Conservation (phyloP, 2,329 filamentous ascomycete species). For the Lasiodiplodia citricola region DNA sequence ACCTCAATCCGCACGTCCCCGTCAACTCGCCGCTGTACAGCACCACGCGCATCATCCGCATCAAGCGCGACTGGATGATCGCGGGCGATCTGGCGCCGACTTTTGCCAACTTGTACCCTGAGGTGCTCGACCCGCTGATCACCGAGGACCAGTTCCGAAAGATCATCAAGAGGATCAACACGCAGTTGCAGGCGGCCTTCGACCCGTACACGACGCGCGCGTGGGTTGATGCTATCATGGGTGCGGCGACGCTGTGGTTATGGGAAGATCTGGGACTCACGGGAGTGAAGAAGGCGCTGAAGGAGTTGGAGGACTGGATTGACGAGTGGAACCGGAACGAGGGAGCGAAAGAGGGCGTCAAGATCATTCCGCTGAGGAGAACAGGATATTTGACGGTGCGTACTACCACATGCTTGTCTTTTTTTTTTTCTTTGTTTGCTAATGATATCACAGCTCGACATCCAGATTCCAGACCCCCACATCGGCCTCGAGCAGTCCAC, state of each 20-base stretch:
- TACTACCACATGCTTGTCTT: conserved; percentile 24
- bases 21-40: conserved; percentile 74
- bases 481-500: conserved; percentile 51
- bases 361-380: conserved; percentile 76
- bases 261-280: conserved; percentile 90
- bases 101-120: conserved; percentile 93
- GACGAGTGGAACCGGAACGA: conserved; percentile 81
- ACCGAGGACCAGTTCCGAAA: conserved; percentile 84
- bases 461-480: conserved; percentile 80
- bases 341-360: conserved; percentile 67
- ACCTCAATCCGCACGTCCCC: conserved; percentile 89
- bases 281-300: conserved; percentile 73
- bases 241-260: conserved; percentile 86
- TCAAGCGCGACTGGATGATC: conserved; percentile 89
- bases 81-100: conserved; percentile 89
- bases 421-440: conserved; percentile 23
- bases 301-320: conserved; percentile 77
- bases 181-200: conserved; percentile 76
- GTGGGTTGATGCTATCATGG: conserved; percentile 77
- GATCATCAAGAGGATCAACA: conserved; percentile 82
- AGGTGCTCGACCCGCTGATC: conserved; percentile 88
- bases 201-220: conserved; percentile 78
- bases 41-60: conserved; percentile 86
- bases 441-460: conserved; percentile 65
- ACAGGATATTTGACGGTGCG: conserved; percentile 87